These are phyloP conservation scores for Gigaspora rosea DNA, from an alignment of 192 early-diverging fungal species.

Conservation along the genomic window DNA sequence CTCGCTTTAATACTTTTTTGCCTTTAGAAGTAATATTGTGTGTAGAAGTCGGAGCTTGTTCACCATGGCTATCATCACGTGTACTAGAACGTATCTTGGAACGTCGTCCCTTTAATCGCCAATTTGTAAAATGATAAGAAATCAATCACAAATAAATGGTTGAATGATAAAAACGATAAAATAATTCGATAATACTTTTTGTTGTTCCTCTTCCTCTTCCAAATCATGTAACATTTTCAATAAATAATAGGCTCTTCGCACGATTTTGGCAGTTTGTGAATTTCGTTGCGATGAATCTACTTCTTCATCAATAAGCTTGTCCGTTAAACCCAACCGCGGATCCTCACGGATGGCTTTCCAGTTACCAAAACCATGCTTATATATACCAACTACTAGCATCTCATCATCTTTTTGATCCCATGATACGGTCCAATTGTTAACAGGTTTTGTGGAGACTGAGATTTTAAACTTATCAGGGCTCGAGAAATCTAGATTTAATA, in stretches of 20 bases:
- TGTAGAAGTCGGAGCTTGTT: too few species aligned
- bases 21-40: not conserved
- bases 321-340: constrained; percentile 68
- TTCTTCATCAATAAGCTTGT: constrained; percentile 81
- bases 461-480: constrained; percentile 79
- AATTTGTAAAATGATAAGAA: too few species aligned
- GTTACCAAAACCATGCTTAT: constrained; percentile 89
- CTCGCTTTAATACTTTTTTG: not conserved
- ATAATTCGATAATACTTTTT: constrained; percentile 11
- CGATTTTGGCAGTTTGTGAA: constrained; percentile 57
- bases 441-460: constrained; percentile 75
- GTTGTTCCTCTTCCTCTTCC: constrained; percentile 44
- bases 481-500: constrained; percentile 28
- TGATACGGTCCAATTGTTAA: constrained; percentile 77
- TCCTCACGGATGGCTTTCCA: constrained; percentile 90
- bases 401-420: constrained; percentile 96
- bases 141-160: too few species aligned
- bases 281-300: constrained; percentile 44
- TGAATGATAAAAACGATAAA: too few species aligned
- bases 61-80: too few species aligned
- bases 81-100: too few species aligned
- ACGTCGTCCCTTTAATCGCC: too few species aligned
- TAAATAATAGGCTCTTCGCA: constrained; percentile 87
- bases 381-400: constrained; percentile 94
- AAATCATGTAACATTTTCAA: constrained; percentile 80